A percentile compares a stretch with the other conserved stretches of the same genome.
phyloP scores from a whole-genome alignment of 1,284 basidiomycete species.

The Athelia sp. region DNA sequence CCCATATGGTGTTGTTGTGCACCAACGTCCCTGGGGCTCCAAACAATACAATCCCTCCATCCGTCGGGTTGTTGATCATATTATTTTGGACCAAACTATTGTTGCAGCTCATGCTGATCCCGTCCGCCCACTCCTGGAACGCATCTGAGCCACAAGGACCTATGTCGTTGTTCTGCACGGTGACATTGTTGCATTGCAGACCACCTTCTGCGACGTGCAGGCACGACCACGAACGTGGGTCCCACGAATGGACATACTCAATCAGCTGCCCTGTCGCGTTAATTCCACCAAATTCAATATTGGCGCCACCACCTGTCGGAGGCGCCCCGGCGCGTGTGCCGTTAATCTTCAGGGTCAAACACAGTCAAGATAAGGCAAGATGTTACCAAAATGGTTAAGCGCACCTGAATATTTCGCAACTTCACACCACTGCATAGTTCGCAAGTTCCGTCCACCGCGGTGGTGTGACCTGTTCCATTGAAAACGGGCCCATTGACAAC shows the following conservation, averaged over 20 bases:
- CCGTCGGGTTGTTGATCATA: slow-evolving; percentile 69
- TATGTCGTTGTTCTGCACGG: slow-evolving; percentile 69
- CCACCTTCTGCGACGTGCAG: slow-evolving; percentile 66
- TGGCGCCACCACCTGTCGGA: slow-evolving; percentile 58
- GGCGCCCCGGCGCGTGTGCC: slow-evolving; percentile 52
- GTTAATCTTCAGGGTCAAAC: slow-evolving; percentile 46
- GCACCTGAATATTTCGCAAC: slow-evolving; percentile 69
- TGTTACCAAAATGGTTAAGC: slow-evolving; percentile 2
- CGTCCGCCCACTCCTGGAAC: slow-evolving; percentile 80
- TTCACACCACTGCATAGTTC: slow-evolving; percentile 49
- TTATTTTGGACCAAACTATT: slow-evolving; percentile 69
- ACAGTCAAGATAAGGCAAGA: not conserved
- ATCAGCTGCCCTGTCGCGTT: slow-evolving; percentile 57
- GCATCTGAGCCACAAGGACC: slow-evolving; percentile 57
- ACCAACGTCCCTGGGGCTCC: slow-evolving; percentile 75
- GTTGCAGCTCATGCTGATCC: slow-evolving; percentile 74
- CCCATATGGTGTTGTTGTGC: slow-evolving; percentile 73
- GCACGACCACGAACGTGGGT: slow-evolving; percentile 73
- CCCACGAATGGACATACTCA: slow-evolving; percentile 65
- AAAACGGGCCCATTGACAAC: slow-evolving; percentile 50
- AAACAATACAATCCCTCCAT: slow-evolving; percentile 81
- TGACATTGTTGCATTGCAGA: slow-evolving; percentile 57
- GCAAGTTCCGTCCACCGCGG: slow-evolving; percentile 65
- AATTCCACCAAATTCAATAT: slow-evolving; percentile 75
- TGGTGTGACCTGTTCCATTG: slow-evolving; percentile 60